Evolutionary conservation across 805 yeast species (phyloP).

Genomic region (Ascoidea tarda): DNA sequence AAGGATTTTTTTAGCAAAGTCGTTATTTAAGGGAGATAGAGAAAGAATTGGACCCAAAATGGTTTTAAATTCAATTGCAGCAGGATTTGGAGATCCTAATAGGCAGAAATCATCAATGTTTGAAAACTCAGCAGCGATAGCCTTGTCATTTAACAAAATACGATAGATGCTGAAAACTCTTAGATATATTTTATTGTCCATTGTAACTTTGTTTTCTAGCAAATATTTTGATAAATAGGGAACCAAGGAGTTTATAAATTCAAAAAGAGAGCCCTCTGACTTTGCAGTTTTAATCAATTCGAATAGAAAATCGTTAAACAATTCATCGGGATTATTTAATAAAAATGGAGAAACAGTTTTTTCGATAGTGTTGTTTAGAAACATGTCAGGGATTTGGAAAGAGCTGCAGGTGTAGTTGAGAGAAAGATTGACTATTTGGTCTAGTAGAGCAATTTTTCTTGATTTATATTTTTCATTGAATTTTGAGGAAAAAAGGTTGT

Average conservation of each 20-base stretch:
- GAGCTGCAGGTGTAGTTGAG: conserved; percentile 54
- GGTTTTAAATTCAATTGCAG: conserved; percentile 44
- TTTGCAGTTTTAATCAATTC: conserved; percentile 44
- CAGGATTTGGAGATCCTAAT: conserved; percentile 28
- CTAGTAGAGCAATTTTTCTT: conserved; percentile 19
- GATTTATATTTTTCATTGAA: conserved; percentile 21
- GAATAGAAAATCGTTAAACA: conserved; percentile 31
- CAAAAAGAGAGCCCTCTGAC: conserved; percentile 53
- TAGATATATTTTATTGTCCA: conserved; percentile 37
- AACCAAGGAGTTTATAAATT: conserved; percentile 39
- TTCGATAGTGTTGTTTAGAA: conserved; percentile 14
- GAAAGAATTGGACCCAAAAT: conserved; percentile 67
- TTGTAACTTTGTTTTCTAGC: conserved; percentile 18
- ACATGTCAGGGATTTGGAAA: conserved; percentile 51
- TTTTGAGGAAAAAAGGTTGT: conserved; percentile 29
- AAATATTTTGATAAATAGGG: conserved; percentile 27
- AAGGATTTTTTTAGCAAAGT: conserved; percentile 33
- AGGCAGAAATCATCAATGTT: conserved; percentile 40
- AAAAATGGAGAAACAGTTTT: conserved; percentile 12
- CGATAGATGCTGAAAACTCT: conserved; percentile 42
- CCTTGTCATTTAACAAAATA: conserved; percentile 40
- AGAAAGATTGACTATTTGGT: conserved; percentile 33
- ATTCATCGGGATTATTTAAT: conserved; percentile 14
- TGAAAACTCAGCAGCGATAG: conserved; percentile 46
- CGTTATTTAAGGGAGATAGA: conserved; percentile 56